These are phyloP conservation scores for Tephrocybe sp. DNA, from an alignment of 768 basidiomycete species.

Conservation along the genomic window DNA sequence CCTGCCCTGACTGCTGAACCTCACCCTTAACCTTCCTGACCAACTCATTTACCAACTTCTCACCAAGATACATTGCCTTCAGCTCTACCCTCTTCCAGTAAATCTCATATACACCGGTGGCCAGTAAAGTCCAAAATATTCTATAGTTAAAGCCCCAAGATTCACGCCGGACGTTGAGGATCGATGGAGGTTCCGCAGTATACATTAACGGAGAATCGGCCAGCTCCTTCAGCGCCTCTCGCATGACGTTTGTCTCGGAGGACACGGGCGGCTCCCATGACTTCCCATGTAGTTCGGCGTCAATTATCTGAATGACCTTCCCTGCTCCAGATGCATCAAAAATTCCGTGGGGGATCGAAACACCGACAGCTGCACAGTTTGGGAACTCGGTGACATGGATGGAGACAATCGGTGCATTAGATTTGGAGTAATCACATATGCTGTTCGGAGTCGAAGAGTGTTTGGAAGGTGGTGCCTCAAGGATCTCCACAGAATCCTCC, in stretches of 20 bases:
- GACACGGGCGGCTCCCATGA: not conserved
- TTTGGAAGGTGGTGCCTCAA: too few species aligned
- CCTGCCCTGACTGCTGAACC: too few species aligned
- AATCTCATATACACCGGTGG: too few species aligned
- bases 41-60: too few species aligned
- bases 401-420: too few species aligned
- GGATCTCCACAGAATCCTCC: too few species aligned
- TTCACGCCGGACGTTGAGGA: not conserved
- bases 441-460: too few species aligned
- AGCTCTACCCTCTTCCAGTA: too few species aligned
- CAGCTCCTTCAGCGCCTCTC: not conserved
- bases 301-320: not conserved
- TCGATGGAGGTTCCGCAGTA: not conserved
- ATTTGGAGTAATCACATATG: not conserved
- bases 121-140: not conserved
- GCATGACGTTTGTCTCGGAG: conserved; percentile 1
- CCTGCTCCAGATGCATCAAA: conserved; percentile 8
- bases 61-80: too few species aligned
- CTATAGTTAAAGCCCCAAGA: not conserved
- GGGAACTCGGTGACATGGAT: too few species aligned
- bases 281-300: too few species aligned
- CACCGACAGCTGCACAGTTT: conserved; percentile 6
- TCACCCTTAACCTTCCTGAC: too few species aligned
- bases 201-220: not conserved
- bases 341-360: conserved; percentile 5